phyloP scores from a whole-genome alignment of 441 rosid species.

The Syzygium syzygioides region DNA sequence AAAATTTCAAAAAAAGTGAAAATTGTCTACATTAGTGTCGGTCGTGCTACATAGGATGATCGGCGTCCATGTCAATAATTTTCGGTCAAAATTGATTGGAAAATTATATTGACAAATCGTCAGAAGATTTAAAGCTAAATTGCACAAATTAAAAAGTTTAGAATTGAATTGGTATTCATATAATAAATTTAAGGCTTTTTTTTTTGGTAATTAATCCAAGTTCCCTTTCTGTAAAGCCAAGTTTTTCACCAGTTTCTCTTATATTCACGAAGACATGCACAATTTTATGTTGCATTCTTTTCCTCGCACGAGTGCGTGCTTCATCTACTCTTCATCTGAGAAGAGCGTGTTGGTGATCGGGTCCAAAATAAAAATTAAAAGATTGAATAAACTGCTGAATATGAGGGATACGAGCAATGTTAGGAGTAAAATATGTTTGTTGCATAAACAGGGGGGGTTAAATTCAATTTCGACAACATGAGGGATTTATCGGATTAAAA shows the following conservation, averaged over 20 bases:
- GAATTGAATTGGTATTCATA: no score
- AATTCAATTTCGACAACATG: background rate
- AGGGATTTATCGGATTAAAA: background rate
- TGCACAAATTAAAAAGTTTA: no score
- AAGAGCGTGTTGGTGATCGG: background rate
- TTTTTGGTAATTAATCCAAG: background rate
- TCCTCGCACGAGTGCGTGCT: background rate
- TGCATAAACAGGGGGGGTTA: background rate
- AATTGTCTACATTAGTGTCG: no score
- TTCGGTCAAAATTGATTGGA: no score
- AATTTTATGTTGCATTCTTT: background rate
- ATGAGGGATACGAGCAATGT: background rate
- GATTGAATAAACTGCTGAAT: background rate
- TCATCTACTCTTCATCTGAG: background rate
- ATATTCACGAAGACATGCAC: background rate
- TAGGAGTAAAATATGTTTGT: background rate
- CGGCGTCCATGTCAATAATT: no score
- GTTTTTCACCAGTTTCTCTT: background rate
- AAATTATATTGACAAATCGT: no score
- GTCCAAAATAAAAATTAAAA: background rate
- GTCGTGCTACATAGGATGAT: no score
- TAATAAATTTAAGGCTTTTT: no score
- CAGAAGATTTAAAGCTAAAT: no score
- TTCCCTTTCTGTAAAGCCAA: background rate
- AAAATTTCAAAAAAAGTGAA: no score